phyloP scores from a whole-genome alignment of 176 grass and related monocot species.

The Leersia perrieri region DNA sequence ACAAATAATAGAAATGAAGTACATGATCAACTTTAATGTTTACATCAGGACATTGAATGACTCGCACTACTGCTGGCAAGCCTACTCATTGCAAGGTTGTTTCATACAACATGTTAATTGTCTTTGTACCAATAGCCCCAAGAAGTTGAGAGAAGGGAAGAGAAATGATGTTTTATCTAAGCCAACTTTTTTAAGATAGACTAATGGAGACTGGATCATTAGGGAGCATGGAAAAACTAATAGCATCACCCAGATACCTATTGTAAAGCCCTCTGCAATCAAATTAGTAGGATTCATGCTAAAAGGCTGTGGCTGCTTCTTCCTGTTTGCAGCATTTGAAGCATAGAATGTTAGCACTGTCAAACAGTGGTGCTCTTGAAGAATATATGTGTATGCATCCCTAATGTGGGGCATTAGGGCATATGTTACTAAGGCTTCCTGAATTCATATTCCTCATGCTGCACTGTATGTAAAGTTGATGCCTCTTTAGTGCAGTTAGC shows the following conservation, averaged over 20 bases:
- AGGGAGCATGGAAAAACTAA: slow-evolving; percentile 29
- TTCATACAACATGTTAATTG: slow-evolving; percentile 36
- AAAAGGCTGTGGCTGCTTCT: neutral
- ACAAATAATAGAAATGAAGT: neutral
- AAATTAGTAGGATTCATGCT: slow-evolving; percentile 22
- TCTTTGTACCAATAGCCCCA: slow-evolving; percentile 12
- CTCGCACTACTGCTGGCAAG: slow-evolving; percentile 31
- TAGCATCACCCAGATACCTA: slow-evolving; percentile 8
- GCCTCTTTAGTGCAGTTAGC: slow-evolving; percentile 2
- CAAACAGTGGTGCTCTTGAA: slow-evolving; percentile 22
- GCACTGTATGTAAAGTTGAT: slow-evolving; percentile 9
- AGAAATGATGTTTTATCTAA: slow-evolving; percentile 17
- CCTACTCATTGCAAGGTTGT: slow-evolving; percentile 1
- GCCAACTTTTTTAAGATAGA: neutral
- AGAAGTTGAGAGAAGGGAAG: slow-evolving; percentile 7
- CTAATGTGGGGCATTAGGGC: neutral
- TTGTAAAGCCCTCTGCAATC: slow-evolving; percentile 20
- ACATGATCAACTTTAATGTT: neutral
- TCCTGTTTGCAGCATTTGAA: slow-evolving; percentile 8
- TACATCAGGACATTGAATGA: slow-evolving; percentile 16
- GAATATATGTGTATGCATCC: slow-evolving; percentile 24
- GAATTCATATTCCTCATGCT: slow-evolving; percentile 36
- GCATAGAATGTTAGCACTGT: slow-evolving; percentile 26
- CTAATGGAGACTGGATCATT: neutral
- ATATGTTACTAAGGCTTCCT: slow-evolving; percentile 19